Base-by-base conservation (phyloP, 129 eudicot species). In the Saposhnikovia divaricata region DNA sequence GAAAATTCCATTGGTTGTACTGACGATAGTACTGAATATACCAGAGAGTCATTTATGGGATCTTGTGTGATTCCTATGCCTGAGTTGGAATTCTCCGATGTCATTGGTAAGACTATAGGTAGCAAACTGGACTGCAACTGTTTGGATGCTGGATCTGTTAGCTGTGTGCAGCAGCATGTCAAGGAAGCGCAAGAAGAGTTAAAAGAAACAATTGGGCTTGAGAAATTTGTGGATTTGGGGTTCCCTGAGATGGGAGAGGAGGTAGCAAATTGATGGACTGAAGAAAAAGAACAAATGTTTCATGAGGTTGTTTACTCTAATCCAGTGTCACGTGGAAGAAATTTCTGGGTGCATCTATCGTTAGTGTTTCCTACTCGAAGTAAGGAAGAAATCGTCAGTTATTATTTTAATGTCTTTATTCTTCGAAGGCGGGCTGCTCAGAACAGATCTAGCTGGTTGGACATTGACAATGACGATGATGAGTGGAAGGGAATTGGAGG, bases 181-280 rank as follows among this genome's bases (percentile, higher is more conserved):
- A 45, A 42, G 40, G 68, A 69, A 50, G 82, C 76, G 7, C 31
- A 77, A 79, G 77, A 79, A 34, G 44, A 68, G 50, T 51, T 79
- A 6, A 79, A 73, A 66, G 76, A 69, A 47, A 47, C 74, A 19
- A 46, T 79, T 14, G 82, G 82, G 34, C 66, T 68, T 37, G 40
- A 13, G 23, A 65, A 44, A 47, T 79, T 66, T 45, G 68, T 63
- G 76, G 50, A 69, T 19, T 14, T 79, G 45, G 82, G 82, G 23
- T 79, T 79, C 57, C 70, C 23, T 68, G 82, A 69, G 43, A 79
- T 79, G 82, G 82, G 82, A 34, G 82, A 79, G 82, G 82, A 66
- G 77, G 68, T 79, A 25, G 82, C 82, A 31, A 38, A 79, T 21
- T 69, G 48, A 18, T 79, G 82, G 82, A 79, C 65, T 34, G 82